phyloP scores from a whole-genome alignment of 371 early-diverging fungal genomes.

The Mortierella sp. region DNA sequence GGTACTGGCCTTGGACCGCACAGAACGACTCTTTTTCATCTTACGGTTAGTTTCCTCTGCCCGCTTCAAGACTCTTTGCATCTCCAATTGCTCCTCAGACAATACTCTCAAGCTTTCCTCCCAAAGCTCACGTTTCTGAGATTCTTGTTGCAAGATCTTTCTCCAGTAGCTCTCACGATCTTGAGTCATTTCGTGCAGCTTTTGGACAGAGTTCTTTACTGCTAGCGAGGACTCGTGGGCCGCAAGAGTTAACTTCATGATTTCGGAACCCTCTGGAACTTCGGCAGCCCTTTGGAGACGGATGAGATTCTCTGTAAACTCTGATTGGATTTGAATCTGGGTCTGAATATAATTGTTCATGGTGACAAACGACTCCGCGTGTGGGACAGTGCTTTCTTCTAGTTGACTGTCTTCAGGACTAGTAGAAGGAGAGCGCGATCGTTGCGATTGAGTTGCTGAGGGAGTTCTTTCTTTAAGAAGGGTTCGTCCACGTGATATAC shows the following conservation, averaged over 20 bases:
- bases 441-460: constrained; percentile 13
- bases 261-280: constrained; percentile 49
- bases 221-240: constrained; percentile 43
- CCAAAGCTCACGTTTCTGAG: constrained; percentile 62
- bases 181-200: constrained; percentile 59
- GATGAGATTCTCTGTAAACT: constrained; percentile 42
- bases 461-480: constrained; percentile 11
- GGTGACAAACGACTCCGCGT: constrained; percentile 47
- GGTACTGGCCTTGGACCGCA: constrained; percentile 42
- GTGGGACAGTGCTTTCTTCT: constrained; percentile 24
- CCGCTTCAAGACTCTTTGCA: constrained; percentile 51
- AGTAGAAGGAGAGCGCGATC: constrained; percentile 47
- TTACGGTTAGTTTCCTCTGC: constrained; percentile 54
- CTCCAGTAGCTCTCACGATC: constrained; percentile 66
- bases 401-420: constrained; percentile 20
- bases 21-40: constrained; percentile 53
- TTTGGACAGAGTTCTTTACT: constrained; percentile 51
- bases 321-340: constrained; percentile 51
- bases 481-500: constrained; percentile 28
- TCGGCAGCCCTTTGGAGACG: constrained; percentile 44
- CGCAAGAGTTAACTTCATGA: constrained; percentile 35
- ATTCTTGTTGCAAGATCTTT: constrained; percentile 59
- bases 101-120: constrained; percentile 61
- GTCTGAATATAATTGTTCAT: constrained; percentile 54
- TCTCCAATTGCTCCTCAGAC: constrained; percentile 60